Conservation (phyloP, 2,329 filamentous ascomycete species). For the Fusarium brevicatenulatum region DNA sequence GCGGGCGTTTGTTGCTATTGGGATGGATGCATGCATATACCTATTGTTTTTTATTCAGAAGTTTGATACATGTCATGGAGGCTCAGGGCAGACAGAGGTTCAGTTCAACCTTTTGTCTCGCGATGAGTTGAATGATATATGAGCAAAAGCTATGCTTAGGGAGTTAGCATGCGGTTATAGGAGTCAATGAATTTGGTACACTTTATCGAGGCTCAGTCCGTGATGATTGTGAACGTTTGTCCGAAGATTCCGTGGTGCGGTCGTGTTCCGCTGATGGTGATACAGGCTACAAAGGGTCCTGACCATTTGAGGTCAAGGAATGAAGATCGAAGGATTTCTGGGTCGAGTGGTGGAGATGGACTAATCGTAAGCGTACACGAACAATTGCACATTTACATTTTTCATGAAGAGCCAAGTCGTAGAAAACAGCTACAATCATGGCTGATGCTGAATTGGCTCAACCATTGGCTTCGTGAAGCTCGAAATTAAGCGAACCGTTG, state of each 20-base stretch:
- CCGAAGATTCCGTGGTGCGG: neutral
- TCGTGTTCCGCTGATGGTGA: neutral
- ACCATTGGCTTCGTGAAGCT: neutral
- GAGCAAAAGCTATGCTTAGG: conserved; percentile 32
- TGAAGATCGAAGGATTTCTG: conserved; percentile 2
- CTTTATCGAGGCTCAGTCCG: neutral
- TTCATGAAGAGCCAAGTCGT: neutral
- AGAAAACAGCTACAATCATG: neutral
- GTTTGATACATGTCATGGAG: conserved; percentile 16
- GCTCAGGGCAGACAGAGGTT: neutral
- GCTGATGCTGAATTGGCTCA: neutral
- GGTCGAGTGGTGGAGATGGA: neutral
- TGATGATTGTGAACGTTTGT: neutral
- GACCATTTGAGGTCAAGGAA: neutral
- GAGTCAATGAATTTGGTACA: conserved; percentile 25
- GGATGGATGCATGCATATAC: conserved; percentile 40
- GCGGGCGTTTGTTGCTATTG: conserved; percentile 38
- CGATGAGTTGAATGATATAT: conserved; percentile 6
- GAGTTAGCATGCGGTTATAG: conserved; percentile 5
- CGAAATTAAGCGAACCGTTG: neutral
- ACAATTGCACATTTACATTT: neutral
- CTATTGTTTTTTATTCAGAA: conserved; percentile 38
- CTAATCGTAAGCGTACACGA: neutral
- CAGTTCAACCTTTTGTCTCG: neutral
- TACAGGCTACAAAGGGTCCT: neutral